Conservation (phyloP, 306 rosid genomes). For the Glycyrrhiza uralensis region DNA sequence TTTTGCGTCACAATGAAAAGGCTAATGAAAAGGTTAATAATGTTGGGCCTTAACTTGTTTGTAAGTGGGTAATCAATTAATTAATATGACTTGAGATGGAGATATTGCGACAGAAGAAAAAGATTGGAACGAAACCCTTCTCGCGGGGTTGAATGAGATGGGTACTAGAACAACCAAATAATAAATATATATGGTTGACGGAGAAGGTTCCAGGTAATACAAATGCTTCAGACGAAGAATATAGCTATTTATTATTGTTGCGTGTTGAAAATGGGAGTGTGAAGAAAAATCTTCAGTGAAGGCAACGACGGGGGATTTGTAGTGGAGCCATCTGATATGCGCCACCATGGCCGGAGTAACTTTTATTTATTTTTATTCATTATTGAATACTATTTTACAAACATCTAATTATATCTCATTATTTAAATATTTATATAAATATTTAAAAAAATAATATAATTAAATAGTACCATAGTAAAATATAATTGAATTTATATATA, state of each 20-base stretch:
- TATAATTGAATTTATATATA: too few species aligned
- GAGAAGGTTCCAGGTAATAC: slow-evolving; percentile 31
- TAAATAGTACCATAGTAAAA: too few species aligned
- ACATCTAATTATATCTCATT: too few species aligned
- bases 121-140: slow-evolving; percentile 17
- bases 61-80: neutral
- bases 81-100: neutral
- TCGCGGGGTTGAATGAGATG: neutral
- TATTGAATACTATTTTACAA: too few species aligned
- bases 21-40: slow-evolving; percentile 27
- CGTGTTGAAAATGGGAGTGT: slow-evolving; percentile 12
- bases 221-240: neutral
- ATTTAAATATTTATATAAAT: too few species aligned
- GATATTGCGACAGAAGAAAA: slow-evolving; percentile 1
- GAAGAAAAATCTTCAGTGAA: neutral
- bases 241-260: neutral
- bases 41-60: slow-evolving; percentile 37
- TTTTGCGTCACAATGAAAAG: slow-evolving; percentile 10
- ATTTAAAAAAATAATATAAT: too few species aligned
- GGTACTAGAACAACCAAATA: neutral
- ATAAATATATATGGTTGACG: neutral
- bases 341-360: neutral
- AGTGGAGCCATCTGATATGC: neutral
- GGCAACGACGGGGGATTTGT: neutral
- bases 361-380: neutral